These are phyloP conservation scores for Lasiosphaeriaceae sp. DNA, from an alignment of 495 filamentous ascomycete species.

Conservation along the genomic window DNA sequence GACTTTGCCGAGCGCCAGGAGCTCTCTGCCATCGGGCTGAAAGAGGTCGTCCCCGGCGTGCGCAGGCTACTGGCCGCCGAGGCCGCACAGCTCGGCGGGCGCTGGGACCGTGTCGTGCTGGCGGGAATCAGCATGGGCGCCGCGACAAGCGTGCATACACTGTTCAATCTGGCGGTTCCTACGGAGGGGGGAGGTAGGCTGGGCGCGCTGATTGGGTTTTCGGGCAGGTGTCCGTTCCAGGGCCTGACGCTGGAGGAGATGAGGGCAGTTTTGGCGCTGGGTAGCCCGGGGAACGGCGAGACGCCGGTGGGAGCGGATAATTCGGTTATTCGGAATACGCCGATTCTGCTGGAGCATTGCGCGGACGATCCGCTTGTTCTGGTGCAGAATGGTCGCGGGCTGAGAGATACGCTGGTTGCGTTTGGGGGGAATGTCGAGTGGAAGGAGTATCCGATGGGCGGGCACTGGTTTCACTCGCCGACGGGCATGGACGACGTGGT, in stretches of 20 bases:
- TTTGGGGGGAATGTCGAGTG: constrained; percentile 41
- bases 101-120: constrained; percentile 28
- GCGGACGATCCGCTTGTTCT: constrained; percentile 46
- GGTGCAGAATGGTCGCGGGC: constrained; percentile 36
- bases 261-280: constrained; percentile 15
- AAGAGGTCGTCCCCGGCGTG: constrained; percentile 20
- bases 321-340: constrained; percentile 25
- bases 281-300: too few species aligned
- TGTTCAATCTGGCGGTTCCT: constrained; percentile 29
- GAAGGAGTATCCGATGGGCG: constrained; percentile 48
- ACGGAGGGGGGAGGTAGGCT: constrained; percentile 6
- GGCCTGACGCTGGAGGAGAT: constrained; percentile 18
- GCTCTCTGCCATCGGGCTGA: constrained; percentile 25
- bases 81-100: constrained; percentile 16
- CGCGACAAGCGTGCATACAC: constrained; percentile 41
- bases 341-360: constrained; percentile 51
- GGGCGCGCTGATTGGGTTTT: constrained; percentile 49
- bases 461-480: constrained; percentile 53
- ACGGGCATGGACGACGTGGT: constrained; percentile 48
- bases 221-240: constrained; percentile 52
- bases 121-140: constrained; percentile 31
- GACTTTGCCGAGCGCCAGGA: constrained; percentile 25
- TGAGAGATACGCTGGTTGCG: constrained; percentile 30
- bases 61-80: constrained; percentile 22
- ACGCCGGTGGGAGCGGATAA: too few species aligned